Percentiles rank a stretch among this genome's conserved stretches.
Evolutionary conservation across 176 grass and related monocot species (phyloP).

Genomic region (Poa pratensis): DNA sequence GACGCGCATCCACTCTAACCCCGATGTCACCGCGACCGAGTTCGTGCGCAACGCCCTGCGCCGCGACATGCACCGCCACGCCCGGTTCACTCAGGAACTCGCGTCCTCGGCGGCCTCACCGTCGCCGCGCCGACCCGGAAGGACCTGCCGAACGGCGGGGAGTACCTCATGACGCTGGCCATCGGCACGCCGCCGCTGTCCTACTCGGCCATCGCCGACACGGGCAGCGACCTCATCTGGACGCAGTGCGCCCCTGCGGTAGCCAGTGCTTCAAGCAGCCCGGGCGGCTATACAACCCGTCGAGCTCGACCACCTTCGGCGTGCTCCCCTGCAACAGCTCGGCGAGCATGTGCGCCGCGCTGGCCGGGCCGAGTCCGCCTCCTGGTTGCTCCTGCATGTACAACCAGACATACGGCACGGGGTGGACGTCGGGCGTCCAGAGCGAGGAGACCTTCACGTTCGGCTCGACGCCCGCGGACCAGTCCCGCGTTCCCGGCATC

Average conservation of each 20-base stretch:
- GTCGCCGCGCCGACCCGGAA: slow-evolving; percentile 38
- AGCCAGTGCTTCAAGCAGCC: slow-evolving; percentile 55
- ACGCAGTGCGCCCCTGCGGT: slow-evolving; percentile 79
- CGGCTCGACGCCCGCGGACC: slow-evolving; percentile 33
- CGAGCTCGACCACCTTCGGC: slow-evolving; percentile 59
- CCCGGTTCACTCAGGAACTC: slow-evolving; percentile 41
- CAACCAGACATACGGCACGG: slow-evolving; percentile 65
- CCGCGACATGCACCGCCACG: slow-evolving; percentile 47
- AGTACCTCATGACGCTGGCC: slow-evolving; percentile 72
- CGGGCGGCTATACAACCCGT: slow-evolving; percentile 54
- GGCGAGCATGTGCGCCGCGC: slow-evolving; percentile 41
- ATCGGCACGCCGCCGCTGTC: slow-evolving; percentile 64
- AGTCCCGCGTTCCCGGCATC: slow-evolving; percentile 33
- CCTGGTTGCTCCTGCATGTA: slow-evolving; percentile 60
- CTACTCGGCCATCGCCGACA: slow-evolving; percentile 72
- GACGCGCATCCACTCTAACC: slow-evolving; percentile 56
- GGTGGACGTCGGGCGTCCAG: slow-evolving; percentile 68
- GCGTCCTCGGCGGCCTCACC: slow-evolving; percentile 29
- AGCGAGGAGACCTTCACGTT: slow-evolving; percentile 70
- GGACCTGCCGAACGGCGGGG: slow-evolving; percentile 47
- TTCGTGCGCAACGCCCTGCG: slow-evolving; percentile 54
- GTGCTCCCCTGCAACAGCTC: slow-evolving; percentile 62
- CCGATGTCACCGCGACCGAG: slow-evolving; percentile 44
- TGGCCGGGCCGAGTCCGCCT: not conserved
- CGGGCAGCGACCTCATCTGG: slow-evolving; percentile 82